A percentile compares a stretch with the other conserved stretches of the same genome.
phyloP scores from a whole-genome alignment of 23 red algal genomes.

The Gracilariopsis chorda region DNA sequence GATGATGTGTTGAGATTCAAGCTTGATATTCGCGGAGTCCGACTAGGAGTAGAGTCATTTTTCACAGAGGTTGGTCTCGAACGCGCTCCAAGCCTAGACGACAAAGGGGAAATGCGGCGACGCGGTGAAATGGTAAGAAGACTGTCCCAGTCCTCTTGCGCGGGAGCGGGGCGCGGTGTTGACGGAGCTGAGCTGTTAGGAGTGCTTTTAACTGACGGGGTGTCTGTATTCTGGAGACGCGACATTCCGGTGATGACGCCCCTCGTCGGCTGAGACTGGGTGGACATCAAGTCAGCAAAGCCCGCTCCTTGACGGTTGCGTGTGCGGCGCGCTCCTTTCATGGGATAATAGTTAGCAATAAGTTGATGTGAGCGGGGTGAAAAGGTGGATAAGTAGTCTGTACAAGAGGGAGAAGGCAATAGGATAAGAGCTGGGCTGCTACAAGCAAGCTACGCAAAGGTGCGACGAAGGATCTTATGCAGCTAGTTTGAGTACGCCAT shows the following conservation, averaged over 20 bases:
- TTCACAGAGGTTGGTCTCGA: not conserved
- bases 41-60: not conserved
- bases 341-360: slow-evolving; percentile 22
- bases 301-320: slow-evolving; percentile 12
- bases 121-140: slow-evolving; percentile 18
- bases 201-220: not conserved
- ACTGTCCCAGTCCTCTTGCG: slow-evolving; percentile 36
- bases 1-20: not conserved
- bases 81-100: slow-evolving; percentile 2
- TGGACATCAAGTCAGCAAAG: slow-evolving; percentile 43
- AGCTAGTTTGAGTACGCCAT: no score
- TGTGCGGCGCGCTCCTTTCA: slow-evolving; percentile 57
- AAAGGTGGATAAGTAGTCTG: not conserved
- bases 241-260: slow-evolving; percentile 41
- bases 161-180: slow-evolving; percentile 9
- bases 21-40: not conserved
- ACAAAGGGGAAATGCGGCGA: slow-evolving; percentile 23
- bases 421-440: no score
- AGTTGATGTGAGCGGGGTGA: not conserved
- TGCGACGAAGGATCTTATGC: no score
- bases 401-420: no score
- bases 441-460: no score
- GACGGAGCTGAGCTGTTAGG: slow-evolving; percentile 15
- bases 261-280: not conserved
- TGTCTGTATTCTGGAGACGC: not conserved